Evolutionary conservation across 768 basidiomycete species (phyloP).

Genomic region (Mrakia frigida): DNA sequence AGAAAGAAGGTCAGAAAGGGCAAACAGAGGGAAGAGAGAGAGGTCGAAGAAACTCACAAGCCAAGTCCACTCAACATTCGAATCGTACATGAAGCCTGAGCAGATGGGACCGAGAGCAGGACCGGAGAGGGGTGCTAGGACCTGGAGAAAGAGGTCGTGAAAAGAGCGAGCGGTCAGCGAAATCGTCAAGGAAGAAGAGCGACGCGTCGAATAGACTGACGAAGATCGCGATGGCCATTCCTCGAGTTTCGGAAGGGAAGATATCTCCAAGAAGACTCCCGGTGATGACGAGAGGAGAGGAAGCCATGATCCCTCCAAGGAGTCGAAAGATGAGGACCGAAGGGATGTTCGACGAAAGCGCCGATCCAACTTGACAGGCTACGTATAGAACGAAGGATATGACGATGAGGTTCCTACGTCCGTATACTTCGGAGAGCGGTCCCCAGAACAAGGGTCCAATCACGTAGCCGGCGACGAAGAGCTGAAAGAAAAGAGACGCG

Average conservation of each 20-base stretch:
- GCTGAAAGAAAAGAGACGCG: not conserved
- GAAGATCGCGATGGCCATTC: slow-evolving; percentile 45
- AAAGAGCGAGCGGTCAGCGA: not conserved
- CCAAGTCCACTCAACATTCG: not conserved
- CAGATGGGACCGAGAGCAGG: slow-evolving; percentile 38
- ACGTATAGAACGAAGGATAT: slow-evolving; percentile 42
- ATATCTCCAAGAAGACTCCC: slow-evolving; percentile 44
- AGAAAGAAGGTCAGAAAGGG: not conserved
- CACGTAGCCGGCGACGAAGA: slow-evolving; percentile 34
- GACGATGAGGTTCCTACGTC: slow-evolving; percentile 46
- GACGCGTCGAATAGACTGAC: not conserved
- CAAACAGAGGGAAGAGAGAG: slow-evolving; percentile 34
- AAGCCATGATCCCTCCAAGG: slow-evolving; percentile 44
- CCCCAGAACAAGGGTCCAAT: slow-evolving; percentile 42
- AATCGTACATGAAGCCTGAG: not conserved
- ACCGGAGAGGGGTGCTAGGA: slow-evolving; percentile 45
- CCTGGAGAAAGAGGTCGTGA: not conserved
- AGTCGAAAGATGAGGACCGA: slow-evolving; percentile 47
- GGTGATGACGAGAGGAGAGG: slow-evolving; percentile 47
- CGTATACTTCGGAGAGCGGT: slow-evolving; percentile 41
- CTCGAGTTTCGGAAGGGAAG: slow-evolving; percentile 44
- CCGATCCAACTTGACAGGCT: slow-evolving; percentile 33
- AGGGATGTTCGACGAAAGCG: not conserved
- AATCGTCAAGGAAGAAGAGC: not conserved
- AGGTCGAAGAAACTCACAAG: not conserved